Base-by-base conservation (phyloP, 2,329 filamentous ascomycete species). In the Harringtonia aguacate region DNA sequence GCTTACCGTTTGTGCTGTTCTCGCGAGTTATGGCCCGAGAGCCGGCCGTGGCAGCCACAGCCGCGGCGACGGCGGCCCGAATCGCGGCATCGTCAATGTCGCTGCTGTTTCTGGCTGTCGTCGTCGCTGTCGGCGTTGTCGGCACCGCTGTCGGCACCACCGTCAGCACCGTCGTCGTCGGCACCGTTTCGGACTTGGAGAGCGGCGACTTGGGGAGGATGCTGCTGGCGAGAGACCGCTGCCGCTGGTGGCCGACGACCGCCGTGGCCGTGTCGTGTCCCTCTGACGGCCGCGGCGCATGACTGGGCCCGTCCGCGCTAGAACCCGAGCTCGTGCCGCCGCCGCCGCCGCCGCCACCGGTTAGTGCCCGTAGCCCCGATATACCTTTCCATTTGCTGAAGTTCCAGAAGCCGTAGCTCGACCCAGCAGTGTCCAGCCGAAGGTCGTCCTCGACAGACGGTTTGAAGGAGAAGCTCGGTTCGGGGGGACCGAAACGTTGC, bases 341-440 rank as follows among this genome's bases (percentile, higher is more conserved):
- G n/a, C n/a, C n/a, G n/a, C n/a, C n/a, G n/a, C n/a, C 3, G 44
- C 42, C 1, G 40, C 42, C 1, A 50, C 35, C 6, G 51, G 45
- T n/a, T n/a, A n/a, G n/a, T 14, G 47, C 37, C 12, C 51, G 59
- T 14, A 65, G 52, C 0, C 58, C 56, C 4, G 66, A 57, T 4
- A 69, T 60, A 6, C 64, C 63, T 41, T 65, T 67, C 75, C 74
- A 79, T 20, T 70, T 65, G 30, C 66, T 68, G 18, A 76, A 55
- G 47, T 74, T 78, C 76, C 75, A 80, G 54, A 80, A 79, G 10
- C 67, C 65, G 39, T 65, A 67, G 39, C 61, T 64, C 6, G 63
- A 61, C 2, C 64, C 68, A 21, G 50, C 61, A 1, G 61, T 45
- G 39, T 71, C 68, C 0, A 64, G 48, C 8, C 56, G 55, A 15